Percentiles rank a stretch among this genome's conserved stretches.
Conservation (phyloP, 2,329 filamentous ascomycete species). For the Fusarium dimerum region DNA sequence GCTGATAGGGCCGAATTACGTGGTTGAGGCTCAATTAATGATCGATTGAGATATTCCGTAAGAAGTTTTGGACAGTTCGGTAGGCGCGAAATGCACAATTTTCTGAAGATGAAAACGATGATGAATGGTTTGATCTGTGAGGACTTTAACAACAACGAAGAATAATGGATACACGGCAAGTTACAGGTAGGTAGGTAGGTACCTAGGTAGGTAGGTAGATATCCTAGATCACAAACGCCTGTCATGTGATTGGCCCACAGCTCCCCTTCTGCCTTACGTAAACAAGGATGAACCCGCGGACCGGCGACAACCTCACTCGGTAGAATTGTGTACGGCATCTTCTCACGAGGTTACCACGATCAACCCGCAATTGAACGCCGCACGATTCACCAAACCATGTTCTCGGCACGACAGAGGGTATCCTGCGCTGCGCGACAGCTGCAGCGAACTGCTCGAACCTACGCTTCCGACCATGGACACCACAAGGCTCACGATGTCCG, state of each 20-base stretch:
- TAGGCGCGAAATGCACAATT: too few species aligned
- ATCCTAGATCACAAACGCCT: conserved; percentile 22
- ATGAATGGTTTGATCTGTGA: too few species aligned
- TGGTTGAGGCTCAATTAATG: too few species aligned
- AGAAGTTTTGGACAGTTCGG: too few species aligned
- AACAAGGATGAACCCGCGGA: conserved; percentile 23
- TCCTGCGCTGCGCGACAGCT: conserved; percentile 39
- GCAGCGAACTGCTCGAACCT: conserved; percentile 46
- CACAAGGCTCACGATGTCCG: conserved; percentile 49
- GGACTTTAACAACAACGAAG: too few species aligned
- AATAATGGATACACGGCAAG: too few species aligned
- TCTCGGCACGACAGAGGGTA: conserved; percentile 48
- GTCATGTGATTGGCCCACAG: conserved; percentile 23
- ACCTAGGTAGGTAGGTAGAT: conserved; percentile 7
- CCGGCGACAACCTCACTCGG: conserved; percentile 32
- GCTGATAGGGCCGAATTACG: too few species aligned
- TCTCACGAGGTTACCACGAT: conserved; percentile 28
- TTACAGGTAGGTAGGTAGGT: conserved; percentile 7
- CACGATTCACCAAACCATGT: conserved; percentile 36
- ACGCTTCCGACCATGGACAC: conserved; percentile 56
- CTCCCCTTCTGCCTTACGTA: conserved; percentile 29
- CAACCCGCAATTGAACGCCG: conserved; percentile 37
- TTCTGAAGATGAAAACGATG: too few species aligned
- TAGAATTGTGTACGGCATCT: conserved; percentile 24
- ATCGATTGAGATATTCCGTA: too few species aligned